Percentiles rank a stretch among this genome's conserved stretches.
These are phyloP conservation scores for Ceratocystis cubensis DNA, from an alignment of 2,329 filamentous ascomycete genomes.

Conservation along the genomic window DNA sequence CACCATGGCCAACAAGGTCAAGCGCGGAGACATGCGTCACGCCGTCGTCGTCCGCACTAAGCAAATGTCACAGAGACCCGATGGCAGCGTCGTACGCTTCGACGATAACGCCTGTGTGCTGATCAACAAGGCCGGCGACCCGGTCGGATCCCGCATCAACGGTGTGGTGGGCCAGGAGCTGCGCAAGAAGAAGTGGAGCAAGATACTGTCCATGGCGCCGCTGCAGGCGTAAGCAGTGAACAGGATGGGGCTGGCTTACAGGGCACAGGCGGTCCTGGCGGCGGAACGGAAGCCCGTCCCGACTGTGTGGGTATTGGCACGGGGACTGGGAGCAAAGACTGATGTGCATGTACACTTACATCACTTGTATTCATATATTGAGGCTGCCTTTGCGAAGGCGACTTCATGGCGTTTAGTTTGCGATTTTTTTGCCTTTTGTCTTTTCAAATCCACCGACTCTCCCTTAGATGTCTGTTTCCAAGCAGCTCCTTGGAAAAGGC, in stretches of 20 bases:
- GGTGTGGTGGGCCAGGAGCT: slow-evolving; percentile 84
- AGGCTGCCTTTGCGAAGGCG: not conserved
- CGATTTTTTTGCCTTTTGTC: not conserved
- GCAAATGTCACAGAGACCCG: slow-evolving; percentile 74
- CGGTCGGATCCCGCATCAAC: slow-evolving; percentile 83
- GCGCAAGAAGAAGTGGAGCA: slow-evolving; percentile 90
- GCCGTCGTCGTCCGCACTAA: slow-evolving; percentile 86
- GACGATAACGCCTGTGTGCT: slow-evolving; percentile 97
- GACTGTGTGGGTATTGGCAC: not conserved
- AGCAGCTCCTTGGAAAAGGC: not conserved
- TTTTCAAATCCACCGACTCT: not conserved
- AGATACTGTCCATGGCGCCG: slow-evolving; percentile 91
- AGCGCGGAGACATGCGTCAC: slow-evolving; percentile 89
- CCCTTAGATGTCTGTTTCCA: not conserved
- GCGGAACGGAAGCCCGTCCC: not conserved
- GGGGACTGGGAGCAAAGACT: not conserved
- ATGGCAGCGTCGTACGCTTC: slow-evolving; percentile 84
- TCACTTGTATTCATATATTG: slow-evolving; percentile 7
- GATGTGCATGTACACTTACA: not conserved
- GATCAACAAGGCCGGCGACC: slow-evolving; percentile 93
- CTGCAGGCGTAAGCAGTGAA: slow-evolving; percentile 38
- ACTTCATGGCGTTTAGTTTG: not conserved
- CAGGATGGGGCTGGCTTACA: no score
- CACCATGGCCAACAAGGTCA: slow-evolving; percentile 77
- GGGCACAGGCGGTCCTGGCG: no score